Conservation (phyloP, 2,329 filamentous ascomycete genomes). For the Ophiosphaerella narmari region DNA sequence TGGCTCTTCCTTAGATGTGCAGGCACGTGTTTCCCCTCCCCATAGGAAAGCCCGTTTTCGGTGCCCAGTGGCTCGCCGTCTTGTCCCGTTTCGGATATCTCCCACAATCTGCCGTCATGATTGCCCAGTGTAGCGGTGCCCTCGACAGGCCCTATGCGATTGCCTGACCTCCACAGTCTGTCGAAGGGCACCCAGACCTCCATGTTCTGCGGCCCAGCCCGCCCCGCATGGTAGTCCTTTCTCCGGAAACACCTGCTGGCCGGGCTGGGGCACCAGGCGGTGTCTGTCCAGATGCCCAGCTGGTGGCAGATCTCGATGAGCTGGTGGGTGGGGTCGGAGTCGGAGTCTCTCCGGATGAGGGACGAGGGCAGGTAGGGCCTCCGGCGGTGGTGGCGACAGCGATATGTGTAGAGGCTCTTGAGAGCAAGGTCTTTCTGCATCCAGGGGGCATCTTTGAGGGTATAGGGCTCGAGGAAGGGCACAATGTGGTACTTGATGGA, state of each 20-base stretch:
- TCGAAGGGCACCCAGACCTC: slow-evolving; percentile 68
- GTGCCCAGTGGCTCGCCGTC: slow-evolving; percentile 62
- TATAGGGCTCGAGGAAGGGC: slow-evolving; percentile 56
- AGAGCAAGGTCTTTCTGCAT: slow-evolving; percentile 55
- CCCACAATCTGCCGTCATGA: slow-evolving; percentile 60
- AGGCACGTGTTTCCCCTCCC: slow-evolving; percentile 60
- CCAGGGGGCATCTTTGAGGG: slow-evolving; percentile 49
- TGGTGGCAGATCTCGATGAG: slow-evolving; percentile 63
- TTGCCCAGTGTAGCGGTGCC: slow-evolving; percentile 36
- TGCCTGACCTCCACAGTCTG: slow-evolving; percentile 62
- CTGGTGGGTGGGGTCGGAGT: slow-evolving; percentile 65
- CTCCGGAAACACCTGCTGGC: slow-evolving; percentile 61
- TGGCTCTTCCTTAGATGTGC: slow-evolving; percentile 61
- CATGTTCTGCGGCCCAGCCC: slow-evolving; percentile 58
- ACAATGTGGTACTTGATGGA: slow-evolving; percentile 68
- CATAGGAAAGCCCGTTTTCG: slow-evolving; percentile 48
- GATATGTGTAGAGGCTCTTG: slow-evolving; percentile 65
- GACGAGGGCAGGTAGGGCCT: slow-evolving; percentile 63
- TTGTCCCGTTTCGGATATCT: slow-evolving; percentile 58
- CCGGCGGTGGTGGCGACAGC: slow-evolving; percentile 65
- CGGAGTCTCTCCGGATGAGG: slow-evolving; percentile 60
- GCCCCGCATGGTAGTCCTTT: slow-evolving; percentile 61
- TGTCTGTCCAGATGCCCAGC: slow-evolving; percentile 65
- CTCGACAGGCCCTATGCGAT: slow-evolving; percentile 57
- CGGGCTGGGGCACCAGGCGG: slow-evolving; percentile 64